A percentile compares a stretch with the other conserved stretches of the same genome.
phyloP scores from a whole-genome alignment of 1,284 basidiomycete genomes.

The Mycosarcoma mackinlayi region DNA sequence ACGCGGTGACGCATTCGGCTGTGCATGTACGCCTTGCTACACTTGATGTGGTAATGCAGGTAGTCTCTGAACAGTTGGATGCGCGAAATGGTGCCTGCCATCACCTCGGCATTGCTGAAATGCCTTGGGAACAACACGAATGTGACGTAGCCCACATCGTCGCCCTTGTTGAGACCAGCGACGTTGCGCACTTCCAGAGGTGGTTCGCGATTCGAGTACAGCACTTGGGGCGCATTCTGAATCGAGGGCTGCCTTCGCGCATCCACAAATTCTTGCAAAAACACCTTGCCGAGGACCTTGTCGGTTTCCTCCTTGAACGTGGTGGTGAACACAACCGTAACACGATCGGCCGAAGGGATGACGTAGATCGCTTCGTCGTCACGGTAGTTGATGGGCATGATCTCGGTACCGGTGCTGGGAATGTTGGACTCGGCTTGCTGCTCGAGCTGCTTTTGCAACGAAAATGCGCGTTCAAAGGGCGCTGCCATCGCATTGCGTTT shows the following conservation, averaged over 20 bases:
- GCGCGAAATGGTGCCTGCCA: conserved; percentile 88
- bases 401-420: conserved; percentile 73
- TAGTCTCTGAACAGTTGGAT: conserved; percentile 98
- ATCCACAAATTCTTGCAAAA: conserved; percentile 99
- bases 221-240: conserved; percentile 96
- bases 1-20: conserved; percentile 95
- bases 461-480: conserved; percentile 91
- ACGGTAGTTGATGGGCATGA: conserved; percentile 94
- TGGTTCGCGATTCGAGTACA: conserved; percentile 95
- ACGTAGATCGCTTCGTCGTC: conserved; percentile 94
- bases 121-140: conserved; percentile 98
- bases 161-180: conserved; percentile 81
- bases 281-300: conserved; percentile 94
- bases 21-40: conserved; percentile 99
- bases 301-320: conserved; percentile 98
- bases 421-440: conserved; percentile 71
- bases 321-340: conserved; percentile 97
- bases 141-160: conserved; percentile 97
- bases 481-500: conserved; percentile 95
- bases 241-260: conserved; percentile 90
- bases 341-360: conserved; percentile 90
- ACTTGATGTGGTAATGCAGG: conserved; percentile 98
- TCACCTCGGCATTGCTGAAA: conserved; percentile 80
- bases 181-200: conserved; percentile 93
- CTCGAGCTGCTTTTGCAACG: conserved; percentile 86